Percentiles rank a stretch among this genome's conserved stretches.
phyloP scores from a whole-genome alignment of 2,329 filamentous ascomycete species.

The Penicillium sp. region DNA sequence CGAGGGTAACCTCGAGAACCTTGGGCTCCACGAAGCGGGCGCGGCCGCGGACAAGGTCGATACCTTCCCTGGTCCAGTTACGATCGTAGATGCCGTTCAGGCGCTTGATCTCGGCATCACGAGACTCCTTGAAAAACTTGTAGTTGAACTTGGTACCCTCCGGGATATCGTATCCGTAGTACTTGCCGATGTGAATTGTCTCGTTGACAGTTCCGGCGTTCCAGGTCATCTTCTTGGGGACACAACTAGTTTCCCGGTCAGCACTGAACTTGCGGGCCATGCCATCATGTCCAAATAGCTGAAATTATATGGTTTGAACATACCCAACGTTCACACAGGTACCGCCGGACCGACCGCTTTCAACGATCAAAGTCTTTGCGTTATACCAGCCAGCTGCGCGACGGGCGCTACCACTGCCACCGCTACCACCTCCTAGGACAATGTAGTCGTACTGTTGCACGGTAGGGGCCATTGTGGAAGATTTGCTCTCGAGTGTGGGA shows the following conservation, averaged over 20 bases:
- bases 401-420: slow-evolving; percentile 51
- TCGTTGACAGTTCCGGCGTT: slow-evolving; percentile 53
- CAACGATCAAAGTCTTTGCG: slow-evolving; percentile 52
- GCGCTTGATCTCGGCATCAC: slow-evolving; percentile 46
- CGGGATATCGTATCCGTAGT: slow-evolving; percentile 51
- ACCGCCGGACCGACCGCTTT: slow-evolving; percentile 50
- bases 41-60: slow-evolving; percentile 51
- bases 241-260: slow-evolving; percentile 40
- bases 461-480: slow-evolving; percentile 47
- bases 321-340: slow-evolving; percentile 57
- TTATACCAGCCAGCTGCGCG: slow-evolving; percentile 54
- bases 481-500: slow-evolving; percentile 9
- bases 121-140: slow-evolving; percentile 48
- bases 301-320: slow-evolving; percentile 13
- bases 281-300: not conserved
- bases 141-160: slow-evolving; percentile 46
- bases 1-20: slow-evolving; percentile 45
- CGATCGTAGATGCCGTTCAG: slow-evolving; percentile 51
- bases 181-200: slow-evolving; percentile 44
- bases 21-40: slow-evolving; percentile 48
- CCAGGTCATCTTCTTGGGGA: slow-evolving; percentile 56
- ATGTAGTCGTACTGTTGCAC: slow-evolving; percentile 55
- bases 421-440: slow-evolving; percentile 55
- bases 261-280: not conserved
- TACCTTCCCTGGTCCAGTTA: slow-evolving; percentile 52